A percentile compares a stretch with the other conserved stretches of the same genome.
phyloP scores from a whole-genome alignment of 192 early-diverging fungal species.

The Rhizoclosmatium globosum region DNA sequence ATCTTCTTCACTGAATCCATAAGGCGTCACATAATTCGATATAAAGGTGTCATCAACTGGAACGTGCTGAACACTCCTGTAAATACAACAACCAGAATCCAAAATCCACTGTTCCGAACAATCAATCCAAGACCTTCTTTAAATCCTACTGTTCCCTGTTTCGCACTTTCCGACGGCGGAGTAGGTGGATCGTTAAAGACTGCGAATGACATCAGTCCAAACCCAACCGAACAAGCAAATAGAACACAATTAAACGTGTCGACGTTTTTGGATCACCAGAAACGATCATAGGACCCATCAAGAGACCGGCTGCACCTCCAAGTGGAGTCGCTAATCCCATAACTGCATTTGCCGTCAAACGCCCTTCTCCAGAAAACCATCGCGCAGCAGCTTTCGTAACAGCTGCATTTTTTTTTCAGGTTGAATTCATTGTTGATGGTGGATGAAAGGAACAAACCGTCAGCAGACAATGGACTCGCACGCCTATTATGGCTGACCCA shows the following conservation, averaged over 20 bases:
- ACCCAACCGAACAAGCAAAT: slow-evolving; percentile 1
- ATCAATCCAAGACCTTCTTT: slow-evolving; percentile 27
- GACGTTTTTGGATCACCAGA: slow-evolving; percentile 4
- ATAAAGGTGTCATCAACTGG: slow-evolving; percentile 30
- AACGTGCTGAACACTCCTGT: slow-evolving; percentile 16
- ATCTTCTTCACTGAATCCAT: slow-evolving; percentile 45
- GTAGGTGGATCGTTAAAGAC: slow-evolving; percentile 32
- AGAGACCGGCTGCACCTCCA: slow-evolving; percentile 16
- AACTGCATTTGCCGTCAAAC: slow-evolving; percentile 41
- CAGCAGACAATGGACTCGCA: background rate
- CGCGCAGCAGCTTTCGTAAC: slow-evolving; percentile 37
- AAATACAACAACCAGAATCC: slow-evolving; percentile 29
- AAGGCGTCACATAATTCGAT: slow-evolving; percentile 37
- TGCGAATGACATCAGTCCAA: slow-evolving; percentile 2
- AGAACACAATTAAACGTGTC: slow-evolving; percentile 11
- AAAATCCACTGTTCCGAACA: slow-evolving; percentile 21
- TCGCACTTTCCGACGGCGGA: slow-evolving; percentile 21
- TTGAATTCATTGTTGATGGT: too few relatives aligned
- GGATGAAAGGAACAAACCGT: background rate
- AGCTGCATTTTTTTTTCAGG: background rate
- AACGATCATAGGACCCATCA: slow-evolving; percentile 25
- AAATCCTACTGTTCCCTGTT: background rate
- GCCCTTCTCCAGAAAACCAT: slow-evolving; percentile 40
- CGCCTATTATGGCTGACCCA: background rate
- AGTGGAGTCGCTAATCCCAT: slow-evolving; percentile 29